Evolutionary conservation across 2,329 filamentous ascomycete genomes (phyloP).

Genomic region (Periconia sp.): DNA sequence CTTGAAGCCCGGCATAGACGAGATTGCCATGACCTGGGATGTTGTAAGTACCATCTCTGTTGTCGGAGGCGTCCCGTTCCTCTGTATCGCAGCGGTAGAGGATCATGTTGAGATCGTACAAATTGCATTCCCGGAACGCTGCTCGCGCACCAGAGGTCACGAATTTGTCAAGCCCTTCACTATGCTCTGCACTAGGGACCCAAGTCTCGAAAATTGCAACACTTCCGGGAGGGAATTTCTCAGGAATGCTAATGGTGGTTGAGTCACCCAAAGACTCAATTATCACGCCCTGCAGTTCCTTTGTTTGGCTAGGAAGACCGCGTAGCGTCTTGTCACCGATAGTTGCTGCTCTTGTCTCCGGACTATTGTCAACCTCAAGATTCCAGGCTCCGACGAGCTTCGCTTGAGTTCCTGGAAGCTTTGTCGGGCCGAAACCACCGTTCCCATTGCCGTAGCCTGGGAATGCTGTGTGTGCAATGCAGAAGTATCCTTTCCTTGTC

Average conservation of each 20-base stretch:
- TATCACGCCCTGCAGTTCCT: slow-evolving; percentile 74
- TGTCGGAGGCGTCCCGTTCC: slow-evolving; percentile 78
- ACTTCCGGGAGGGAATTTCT: slow-evolving; percentile 88
- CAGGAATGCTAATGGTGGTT: slow-evolving; percentile 79
- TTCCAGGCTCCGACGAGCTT: slow-evolving; percentile 90
- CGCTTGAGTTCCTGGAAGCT: slow-evolving; percentile 82
- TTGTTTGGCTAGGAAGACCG: slow-evolving; percentile 83
- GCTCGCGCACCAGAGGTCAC: slow-evolving; percentile 81
- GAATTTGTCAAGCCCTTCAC: slow-evolving; percentile 81
- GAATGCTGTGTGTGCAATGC: slow-evolving; percentile 96
- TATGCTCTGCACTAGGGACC: slow-evolving; percentile 87
- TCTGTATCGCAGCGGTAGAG: slow-evolving; percentile 92
- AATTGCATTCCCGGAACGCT: slow-evolving; percentile 75
- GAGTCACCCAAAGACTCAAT: slow-evolving; percentile 75
- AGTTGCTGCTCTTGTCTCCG: slow-evolving; percentile 69
- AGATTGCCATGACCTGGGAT: slow-evolving; percentile 84
- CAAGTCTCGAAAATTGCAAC: slow-evolving; percentile 96
- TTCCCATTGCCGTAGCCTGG: slow-evolving; percentile 87
- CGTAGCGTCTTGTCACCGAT: slow-evolving; percentile 74
- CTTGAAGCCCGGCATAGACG: slow-evolving; percentile 95
- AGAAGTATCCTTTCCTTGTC: slow-evolving; percentile 90
- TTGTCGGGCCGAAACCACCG: slow-evolving; percentile 78
- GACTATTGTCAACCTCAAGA: slow-evolving; percentile 82
- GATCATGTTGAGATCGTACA: slow-evolving; percentile 88
- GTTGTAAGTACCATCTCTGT: slow-evolving; percentile 84